phyloP scores from a whole-genome alignment of 2,329 filamentous ascomycete genomes.

The Colletotrichum lupini region DNA sequence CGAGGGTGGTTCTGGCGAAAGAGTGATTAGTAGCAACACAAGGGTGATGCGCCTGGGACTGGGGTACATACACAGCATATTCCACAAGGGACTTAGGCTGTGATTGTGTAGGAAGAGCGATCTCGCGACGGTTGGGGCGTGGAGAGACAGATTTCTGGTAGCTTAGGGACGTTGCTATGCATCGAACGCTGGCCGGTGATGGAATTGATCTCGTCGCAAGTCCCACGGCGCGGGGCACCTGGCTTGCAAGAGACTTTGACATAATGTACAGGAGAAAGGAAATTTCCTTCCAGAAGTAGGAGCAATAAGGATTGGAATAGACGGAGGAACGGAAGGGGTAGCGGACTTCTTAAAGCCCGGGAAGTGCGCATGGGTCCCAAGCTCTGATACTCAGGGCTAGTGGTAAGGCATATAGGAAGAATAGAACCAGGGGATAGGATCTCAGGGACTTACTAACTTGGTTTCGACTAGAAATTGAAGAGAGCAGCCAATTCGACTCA shows the following conservation, averaged over 20 bases:
- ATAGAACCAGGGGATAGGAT: too few relatives aligned
- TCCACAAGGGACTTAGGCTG: not conserved
- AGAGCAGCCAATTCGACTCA: too few relatives aligned
- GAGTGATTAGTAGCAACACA: not conserved
- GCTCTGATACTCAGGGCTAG: too few relatives aligned
- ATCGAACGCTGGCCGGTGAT: not conserved
- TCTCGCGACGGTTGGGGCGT: not conserved
- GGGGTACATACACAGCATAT: not conserved
- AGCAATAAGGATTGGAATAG: too few relatives aligned
- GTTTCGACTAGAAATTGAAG: too few relatives aligned
- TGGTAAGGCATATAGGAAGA: too few relatives aligned
- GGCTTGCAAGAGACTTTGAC: not conserved
- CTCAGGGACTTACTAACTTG: too few relatives aligned
- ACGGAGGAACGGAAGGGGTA: too few relatives aligned
- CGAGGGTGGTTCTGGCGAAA: slow-evolving; percentile 74
- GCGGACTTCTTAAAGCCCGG: too few relatives aligned
- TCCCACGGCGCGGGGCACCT: fast-evolving
- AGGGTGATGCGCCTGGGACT: not conserved
- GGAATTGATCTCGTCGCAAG: not conserved
- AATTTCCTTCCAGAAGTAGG: too few relatives aligned
- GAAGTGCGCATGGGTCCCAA: too few relatives aligned
- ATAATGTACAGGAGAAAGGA: not conserved
- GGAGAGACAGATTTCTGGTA: not conserved
- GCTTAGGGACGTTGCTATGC: not conserved
- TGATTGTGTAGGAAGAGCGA: not conserved